Base-by-base conservation (phyloP, 1,284 basidiomycete species). In the Trametes versicolor region DNA sequence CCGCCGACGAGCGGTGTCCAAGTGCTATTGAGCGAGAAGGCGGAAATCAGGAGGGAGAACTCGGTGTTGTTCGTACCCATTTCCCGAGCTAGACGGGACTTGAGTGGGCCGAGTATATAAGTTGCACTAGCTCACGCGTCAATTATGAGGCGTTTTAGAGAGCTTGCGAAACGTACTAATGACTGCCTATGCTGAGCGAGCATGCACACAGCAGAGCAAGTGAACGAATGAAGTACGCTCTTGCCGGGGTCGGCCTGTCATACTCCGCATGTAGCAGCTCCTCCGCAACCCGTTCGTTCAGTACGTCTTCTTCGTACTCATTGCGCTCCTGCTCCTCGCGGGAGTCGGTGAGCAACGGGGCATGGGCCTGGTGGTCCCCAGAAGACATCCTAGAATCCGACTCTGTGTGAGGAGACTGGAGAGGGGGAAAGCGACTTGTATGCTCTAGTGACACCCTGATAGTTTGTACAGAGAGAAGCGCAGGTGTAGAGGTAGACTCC, bases 1-100 rank as follows among this genome's bases (percentile, higher is more conserved):
- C 90, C 90, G 17, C 88, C 90, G 0, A 92, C 81, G 5, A 94
- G 81, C 0, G 92, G 91, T 12, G 92, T 94, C 92, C 92, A 93
- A 45, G 92, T 93, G 65, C 89, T 88, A 73, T 93, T 94, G 41
- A 94, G 77, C 62, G 87, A 91, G 71, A 88, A 88, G 0, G 91
- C 90, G 15, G 92, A 89, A 58, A 94, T 85, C 49, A 94, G 79
- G 36, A 93, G 81, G 53, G 89, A 88, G 76, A 92, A 94, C 73
- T 94, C 89, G 0, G 89, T 87, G 74, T 94, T 91, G 47, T 89
- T 86, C 3, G 90, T 90, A 47, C 90, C 90, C 63, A 94, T 83
- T 72, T 94, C 92, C 60, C 87, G 82, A 9, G 87, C 83, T 15
- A 94, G 79, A 27, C 87, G 82, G 47, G 88, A 90, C 77, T 94